phyloP scores from a whole-genome alignment of 2,329 filamentous ascomycete species.

The Xylariaceae sp. region DNA sequence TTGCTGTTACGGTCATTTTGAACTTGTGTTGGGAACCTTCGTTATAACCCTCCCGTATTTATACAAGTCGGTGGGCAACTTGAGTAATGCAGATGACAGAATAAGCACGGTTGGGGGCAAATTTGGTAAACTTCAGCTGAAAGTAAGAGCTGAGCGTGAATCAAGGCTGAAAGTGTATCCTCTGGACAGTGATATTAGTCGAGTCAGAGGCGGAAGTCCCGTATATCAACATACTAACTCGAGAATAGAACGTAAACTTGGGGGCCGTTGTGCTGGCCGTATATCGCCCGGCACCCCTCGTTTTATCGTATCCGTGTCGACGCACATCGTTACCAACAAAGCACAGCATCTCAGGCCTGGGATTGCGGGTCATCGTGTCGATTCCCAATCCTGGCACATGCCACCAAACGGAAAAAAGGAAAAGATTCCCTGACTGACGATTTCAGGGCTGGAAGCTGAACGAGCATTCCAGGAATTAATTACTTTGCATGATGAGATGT shows the following conservation, averaged over 20 bases:
- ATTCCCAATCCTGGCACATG: conserved; percentile 13
- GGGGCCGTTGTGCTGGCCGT: conserved; percentile 11
- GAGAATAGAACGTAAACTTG: conserved; percentile 10
- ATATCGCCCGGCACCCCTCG: conserved; percentile 3
- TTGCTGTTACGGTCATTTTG: conserved; percentile 24
- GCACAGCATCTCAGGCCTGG: conserved; percentile 2
- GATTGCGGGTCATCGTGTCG: conserved; percentile 15
- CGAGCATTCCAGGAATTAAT: not conserved
- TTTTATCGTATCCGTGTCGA: conserved; percentile 11
- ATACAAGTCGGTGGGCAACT: conserved; percentile 14
- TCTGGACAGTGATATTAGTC: not conserved
- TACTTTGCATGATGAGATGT: conserved; percentile 18
- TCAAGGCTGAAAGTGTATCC: conserved; percentile 14
- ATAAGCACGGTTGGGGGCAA: conserved; percentile 15
- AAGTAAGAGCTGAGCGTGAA: conserved; percentile 23
- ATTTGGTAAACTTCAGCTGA: conserved; percentile 25
- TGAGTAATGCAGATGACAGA: conserved; percentile 1
- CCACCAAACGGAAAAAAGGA: not conserved
- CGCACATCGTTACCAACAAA: conserved; percentile 8
- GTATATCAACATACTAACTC: conserved; percentile 23
- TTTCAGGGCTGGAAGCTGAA: conserved; percentile 12
- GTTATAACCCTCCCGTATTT: conserved; percentile 14
- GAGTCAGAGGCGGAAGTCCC: conserved; percentile 6
- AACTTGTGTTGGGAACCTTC: not conserved
- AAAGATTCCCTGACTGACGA: not conserved